A percentile compares a stretch with the other conserved stretches of the same genome.
Evolutionary conservation across 1,284 basidiomycete species (phyloP).

Genomic region (Fistulina hepatica): DNA sequence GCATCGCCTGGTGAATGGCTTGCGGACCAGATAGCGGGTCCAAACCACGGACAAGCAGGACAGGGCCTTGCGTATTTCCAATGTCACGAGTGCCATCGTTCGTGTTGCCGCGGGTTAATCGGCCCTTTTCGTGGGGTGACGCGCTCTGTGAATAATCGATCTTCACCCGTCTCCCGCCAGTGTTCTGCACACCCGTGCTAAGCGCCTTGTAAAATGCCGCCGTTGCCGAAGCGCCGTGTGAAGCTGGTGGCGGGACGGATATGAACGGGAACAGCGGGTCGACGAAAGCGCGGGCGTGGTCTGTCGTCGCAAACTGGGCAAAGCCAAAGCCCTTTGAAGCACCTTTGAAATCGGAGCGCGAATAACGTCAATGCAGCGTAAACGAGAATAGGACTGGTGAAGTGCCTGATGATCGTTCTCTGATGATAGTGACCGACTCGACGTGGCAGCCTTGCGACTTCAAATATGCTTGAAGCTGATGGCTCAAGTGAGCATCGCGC

Average conservation of each 20-base stretch:
- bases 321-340: conserved; percentile 89
- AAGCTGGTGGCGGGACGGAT: conserved; percentile 74
- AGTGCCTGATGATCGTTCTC: conserved; percentile 89
- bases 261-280: conserved; percentile 78
- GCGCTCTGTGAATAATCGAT: conserved; percentile 84
- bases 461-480: conserved; percentile 71
- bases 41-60: conserved; percentile 79
- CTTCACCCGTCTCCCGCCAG: conserved; percentile 65
- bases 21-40: conserved; percentile 79
- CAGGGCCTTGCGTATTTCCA: conserved; percentile 67
- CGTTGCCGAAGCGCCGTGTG: conserved; percentile 63
- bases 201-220: conserved; percentile 58
- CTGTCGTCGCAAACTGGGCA: conserved; percentile 76
- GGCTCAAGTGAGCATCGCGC: conserved; percentile 25
- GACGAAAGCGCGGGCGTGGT: conserved; percentile 80
- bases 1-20: conserved; percentile 72
- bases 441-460: conserved; percentile 59
- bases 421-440: conserved; percentile 84
- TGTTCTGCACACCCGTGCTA: conserved; percentile 51
- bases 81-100: conserved; percentile 95
- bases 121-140: conserved; percentile 53
- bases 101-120: conserved; percentile 44
- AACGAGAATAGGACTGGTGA: conserved; percentile 64
- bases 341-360: conserved; percentile 63
- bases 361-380: conserved; percentile 59